Percentiles rank a stretch among this genome's conserved stretches.
Conservation (phyloP, 208 protist species). For the Leishmania lainsoni region DNA sequence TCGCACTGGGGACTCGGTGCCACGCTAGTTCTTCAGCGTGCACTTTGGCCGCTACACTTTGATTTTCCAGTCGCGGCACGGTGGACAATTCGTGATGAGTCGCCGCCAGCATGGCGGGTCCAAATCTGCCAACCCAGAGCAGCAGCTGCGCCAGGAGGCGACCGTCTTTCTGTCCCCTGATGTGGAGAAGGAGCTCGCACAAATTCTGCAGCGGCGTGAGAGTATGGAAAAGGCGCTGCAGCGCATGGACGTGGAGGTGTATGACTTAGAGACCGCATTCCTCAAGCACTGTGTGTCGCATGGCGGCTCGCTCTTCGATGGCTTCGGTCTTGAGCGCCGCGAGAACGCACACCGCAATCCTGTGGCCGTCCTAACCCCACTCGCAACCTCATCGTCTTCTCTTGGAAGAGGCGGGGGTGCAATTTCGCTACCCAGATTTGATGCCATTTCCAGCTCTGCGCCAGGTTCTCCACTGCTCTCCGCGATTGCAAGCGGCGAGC, state of each 20-base stretch:
- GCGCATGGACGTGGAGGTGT: constrained; percentile 57
- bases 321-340: constrained; percentile 72
- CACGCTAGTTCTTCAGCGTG: neutral
- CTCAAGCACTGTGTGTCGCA: constrained; percentile 64
- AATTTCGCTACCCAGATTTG: neutral
- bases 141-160: constrained; percentile 29
- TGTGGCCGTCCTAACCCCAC: constrained; percentile 23
- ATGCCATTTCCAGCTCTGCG: neutral
- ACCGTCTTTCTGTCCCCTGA: constrained; percentile 24
- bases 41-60: neutral
- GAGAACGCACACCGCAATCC: constrained; percentile 29
- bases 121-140: constrained; percentile 19
- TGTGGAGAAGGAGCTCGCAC: constrained; percentile 36
- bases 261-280: constrained; percentile 67
- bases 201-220: constrained; percentile 49
- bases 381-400: constrained; percentile 18
- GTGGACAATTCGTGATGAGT: constrained; percentile 2
- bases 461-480: constrained; percentile 15
- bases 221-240: constrained; percentile 44
- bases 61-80: neutral
- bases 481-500: neutral
- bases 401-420: neutral
- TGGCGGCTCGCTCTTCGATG: constrained; percentile 80
- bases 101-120: constrained; percentile 21
- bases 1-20: neutral